phyloP scores from a whole-genome alignment of 2,329 filamentous ascomycete species.

The Cladobotryum mycophilum region DNA sequence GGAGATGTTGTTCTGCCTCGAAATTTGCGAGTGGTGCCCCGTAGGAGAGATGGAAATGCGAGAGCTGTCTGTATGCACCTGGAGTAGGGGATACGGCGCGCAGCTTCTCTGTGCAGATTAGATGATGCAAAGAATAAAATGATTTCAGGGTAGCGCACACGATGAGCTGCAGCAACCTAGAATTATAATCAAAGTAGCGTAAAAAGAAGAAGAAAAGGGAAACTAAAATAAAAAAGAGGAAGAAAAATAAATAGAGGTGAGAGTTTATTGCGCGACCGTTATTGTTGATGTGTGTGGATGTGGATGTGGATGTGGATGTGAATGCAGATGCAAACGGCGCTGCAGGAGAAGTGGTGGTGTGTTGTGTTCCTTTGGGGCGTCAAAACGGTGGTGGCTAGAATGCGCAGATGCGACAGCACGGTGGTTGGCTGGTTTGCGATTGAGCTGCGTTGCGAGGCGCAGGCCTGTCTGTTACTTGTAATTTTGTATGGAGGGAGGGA shows the following conservation, averaged over 20 bases:
- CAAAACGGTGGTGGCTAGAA: background rate
- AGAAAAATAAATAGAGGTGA: background rate
- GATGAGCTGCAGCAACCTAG: too few relatives aligned
- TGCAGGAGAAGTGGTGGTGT: conserved; percentile 1
- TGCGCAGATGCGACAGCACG: conserved; percentile 8
- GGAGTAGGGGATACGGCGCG: too few relatives aligned
- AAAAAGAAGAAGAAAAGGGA: background rate
- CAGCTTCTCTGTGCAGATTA: too few relatives aligned
- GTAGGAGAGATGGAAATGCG: too few relatives aligned
- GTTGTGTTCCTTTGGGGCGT: background rate
- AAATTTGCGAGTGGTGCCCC: too few relatives aligned
- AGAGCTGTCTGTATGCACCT: too few relatives aligned
- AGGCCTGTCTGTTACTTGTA: conserved; percentile 35
- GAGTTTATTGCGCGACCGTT: background rate
- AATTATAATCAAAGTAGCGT: background rate
- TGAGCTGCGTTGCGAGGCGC: conserved; percentile 25
- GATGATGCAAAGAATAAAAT: too few relatives aligned
- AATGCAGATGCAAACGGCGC: background rate
- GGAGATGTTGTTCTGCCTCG: too few relatives aligned
- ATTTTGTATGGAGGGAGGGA: too few relatives aligned
- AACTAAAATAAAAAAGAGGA: background rate
- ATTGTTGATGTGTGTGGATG: background rate
- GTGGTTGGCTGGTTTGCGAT: conserved; percentile 11
- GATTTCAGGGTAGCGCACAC: too few relatives aligned
- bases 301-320: too few relatives aligned